These are phyloP conservation scores for Porcisia hertigi DNA, from an alignment of 208 protist species.

Conservation along the genomic window DNA sequence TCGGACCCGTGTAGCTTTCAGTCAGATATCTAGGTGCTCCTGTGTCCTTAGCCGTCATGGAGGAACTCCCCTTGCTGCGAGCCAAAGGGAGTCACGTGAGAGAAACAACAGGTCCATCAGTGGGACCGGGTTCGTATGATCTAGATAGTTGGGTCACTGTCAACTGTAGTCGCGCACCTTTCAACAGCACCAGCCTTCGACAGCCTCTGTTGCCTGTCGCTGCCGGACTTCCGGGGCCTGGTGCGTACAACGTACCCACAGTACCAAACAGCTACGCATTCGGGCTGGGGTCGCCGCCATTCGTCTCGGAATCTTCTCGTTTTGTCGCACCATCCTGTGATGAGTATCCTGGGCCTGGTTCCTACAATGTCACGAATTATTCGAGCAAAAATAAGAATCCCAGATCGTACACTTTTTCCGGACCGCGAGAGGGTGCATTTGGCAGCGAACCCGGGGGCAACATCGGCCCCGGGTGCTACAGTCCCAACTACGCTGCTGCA, in stretches of 20 bases:
- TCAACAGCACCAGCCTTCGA: slow-evolving; percentile 65
- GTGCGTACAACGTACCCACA: slow-evolving; percentile 44
- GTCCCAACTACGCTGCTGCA: slow-evolving; percentile 46
- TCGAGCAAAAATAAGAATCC: slow-evolving; percentile 34
- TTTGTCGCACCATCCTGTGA: slow-evolving; percentile 39
- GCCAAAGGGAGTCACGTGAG: slow-evolving; percentile 53
- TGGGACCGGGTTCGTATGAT: slow-evolving; percentile 81
- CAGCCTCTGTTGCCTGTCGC: slow-evolving; percentile 33
- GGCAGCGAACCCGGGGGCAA: neutral
- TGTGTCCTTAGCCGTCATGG: slow-evolving; percentile 32
- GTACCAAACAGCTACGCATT: neutral
- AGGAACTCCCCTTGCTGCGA: slow-evolving; percentile 78
- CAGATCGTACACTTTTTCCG: slow-evolving; percentile 35
- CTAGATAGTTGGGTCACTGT: slow-evolving; percentile 25
- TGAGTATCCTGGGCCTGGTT: slow-evolving; percentile 64
- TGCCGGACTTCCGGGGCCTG: slow-evolving; percentile 58
- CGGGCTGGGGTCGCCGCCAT: slow-evolving; percentile 55
- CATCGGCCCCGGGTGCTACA: slow-evolving; percentile 57
- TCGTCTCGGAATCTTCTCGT: slow-evolving; percentile 61
- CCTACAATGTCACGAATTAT: slow-evolving; percentile 46
- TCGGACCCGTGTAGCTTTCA: neutral
- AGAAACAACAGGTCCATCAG: slow-evolving; percentile 43
- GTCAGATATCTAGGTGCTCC: neutral
- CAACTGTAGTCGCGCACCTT: slow-evolving; percentile 64
- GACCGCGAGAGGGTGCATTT: slow-evolving; percentile 2